These are phyloP conservation scores for Colletotrichum chlorophyti DNA, from an alignment of 2,329 filamentous ascomycete genomes.

Conservation along the genomic window DNA sequence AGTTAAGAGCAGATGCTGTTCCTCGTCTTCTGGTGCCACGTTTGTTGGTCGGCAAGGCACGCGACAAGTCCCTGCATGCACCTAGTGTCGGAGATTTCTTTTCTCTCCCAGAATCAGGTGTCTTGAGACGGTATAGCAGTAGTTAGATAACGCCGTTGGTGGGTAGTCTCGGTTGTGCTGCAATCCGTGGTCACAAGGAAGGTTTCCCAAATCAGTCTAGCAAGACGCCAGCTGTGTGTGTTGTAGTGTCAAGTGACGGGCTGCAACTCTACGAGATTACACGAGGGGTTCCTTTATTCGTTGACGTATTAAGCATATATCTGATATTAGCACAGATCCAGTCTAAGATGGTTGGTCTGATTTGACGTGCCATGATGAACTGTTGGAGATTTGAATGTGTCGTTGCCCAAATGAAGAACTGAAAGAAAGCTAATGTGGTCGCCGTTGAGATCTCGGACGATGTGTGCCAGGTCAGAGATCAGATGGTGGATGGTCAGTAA, in stretches of 20 bases:
- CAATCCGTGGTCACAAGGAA: background rate
- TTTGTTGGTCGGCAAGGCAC: background rate
- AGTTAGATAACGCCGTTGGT: background rate
- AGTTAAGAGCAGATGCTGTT: too few species aligned
- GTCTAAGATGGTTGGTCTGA: too few species aligned
- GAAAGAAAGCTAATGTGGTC: too few species aligned
- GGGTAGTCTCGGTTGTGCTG: background rate
- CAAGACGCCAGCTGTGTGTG: background rate
- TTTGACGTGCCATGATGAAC: background rate
- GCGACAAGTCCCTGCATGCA: constrained; percentile 4
- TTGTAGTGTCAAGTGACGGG: constrained; percentile 3
- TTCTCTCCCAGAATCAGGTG: constrained; percentile 3
- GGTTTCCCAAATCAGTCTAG: background rate
- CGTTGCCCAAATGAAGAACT: too few species aligned
- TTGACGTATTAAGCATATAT: too few species aligned
- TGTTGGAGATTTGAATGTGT: background rate
- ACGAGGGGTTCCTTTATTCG: too few species aligned
- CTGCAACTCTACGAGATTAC: too few species aligned
- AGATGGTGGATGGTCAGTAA: constrained; percentile 16
- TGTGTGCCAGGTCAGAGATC: constrained; percentile 22
- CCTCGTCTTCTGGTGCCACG: too few species aligned
- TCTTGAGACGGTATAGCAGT: background rate
- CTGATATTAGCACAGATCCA: too few species aligned
- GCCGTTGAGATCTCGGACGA: constrained; percentile 20
- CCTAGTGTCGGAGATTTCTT: constrained; percentile 15